These are phyloP conservation scores for Lodderomyces orthopsilosis DNA, from an alignment of 1,139 yeast species.

Conservation along the genomic window DNA sequence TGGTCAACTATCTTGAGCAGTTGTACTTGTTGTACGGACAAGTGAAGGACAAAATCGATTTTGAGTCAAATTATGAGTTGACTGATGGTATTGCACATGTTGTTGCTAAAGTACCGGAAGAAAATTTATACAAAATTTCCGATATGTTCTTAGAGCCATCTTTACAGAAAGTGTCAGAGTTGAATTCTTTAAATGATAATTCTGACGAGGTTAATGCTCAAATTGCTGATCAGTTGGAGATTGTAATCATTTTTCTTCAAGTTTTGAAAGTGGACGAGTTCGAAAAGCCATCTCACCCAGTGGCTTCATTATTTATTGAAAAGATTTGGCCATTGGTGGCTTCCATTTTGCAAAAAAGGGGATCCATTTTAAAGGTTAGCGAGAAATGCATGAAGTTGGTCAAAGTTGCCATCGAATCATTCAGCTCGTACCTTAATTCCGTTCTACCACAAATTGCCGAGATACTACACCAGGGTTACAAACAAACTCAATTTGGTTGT, in stretches of 20 bases:
- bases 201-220: conserved; percentile 23
- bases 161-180: conserved; percentile 43
- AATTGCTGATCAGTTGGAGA: conserved; percentile 76
- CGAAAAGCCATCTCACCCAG: conserved; percentile 45
- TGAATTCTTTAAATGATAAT: conserved; percentile 19
- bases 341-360: conserved; percentile 50
- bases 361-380: conserved; percentile 57
- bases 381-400: conserved; percentile 74
- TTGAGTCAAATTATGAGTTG: conserved; percentile 71
- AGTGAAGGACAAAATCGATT: conserved; percentile 56
- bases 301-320: conserved; percentile 55
- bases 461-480: conserved; percentile 65
- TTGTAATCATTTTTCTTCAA: conserved; percentile 67
- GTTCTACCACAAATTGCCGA: conserved; percentile 64
- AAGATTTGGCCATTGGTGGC: conserved; percentile 58
- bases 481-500: conserved; percentile 70
- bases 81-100: conserved; percentile 91
- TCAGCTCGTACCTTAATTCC: conserved; percentile 59
- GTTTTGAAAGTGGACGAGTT: conserved; percentile 47
- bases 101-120: conserved; percentile 51
- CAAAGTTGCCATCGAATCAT: conserved; percentile 65
- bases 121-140: conserved; percentile 33
- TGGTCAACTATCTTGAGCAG: conserved; percentile 73
- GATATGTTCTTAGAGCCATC: conserved; percentile 69
- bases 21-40: conserved; percentile 72